phyloP scores from a whole-genome alignment of 768 basidiomycete species.

The Trichaptum fuscoviolaceum region DNA sequence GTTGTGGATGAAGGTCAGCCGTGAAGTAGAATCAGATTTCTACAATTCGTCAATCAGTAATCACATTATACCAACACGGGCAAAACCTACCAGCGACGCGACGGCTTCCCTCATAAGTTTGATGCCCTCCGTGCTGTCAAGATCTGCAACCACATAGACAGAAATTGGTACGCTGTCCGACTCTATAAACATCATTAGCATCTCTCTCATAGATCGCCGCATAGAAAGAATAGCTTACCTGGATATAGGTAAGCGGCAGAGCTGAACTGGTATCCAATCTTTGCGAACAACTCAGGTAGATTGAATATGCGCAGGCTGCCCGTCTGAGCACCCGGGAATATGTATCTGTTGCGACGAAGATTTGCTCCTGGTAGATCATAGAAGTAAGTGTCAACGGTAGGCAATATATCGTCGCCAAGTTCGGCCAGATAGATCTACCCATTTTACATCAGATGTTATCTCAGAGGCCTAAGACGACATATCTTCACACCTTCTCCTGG shows the following conservation, averaged over 20 bases:
- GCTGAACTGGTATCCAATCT: slow-evolving; percentile 37
- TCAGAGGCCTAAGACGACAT: not conserved
- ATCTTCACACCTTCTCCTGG: slow-evolving; percentile 58
- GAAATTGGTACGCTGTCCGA: slow-evolving; percentile 35
- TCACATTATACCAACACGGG: slow-evolving; percentile 6
- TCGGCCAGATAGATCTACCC: slow-evolving; percentile 51
- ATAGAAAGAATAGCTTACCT: slow-evolving; percentile 32
- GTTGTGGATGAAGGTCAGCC: slow-evolving; percentile 77
- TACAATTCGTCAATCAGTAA: slow-evolving; percentile 19
- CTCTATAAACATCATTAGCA: slow-evolving; percentile 17
- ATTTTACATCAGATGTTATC: slow-evolving; percentile 4
- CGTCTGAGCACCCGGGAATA: slow-evolving; percentile 49
- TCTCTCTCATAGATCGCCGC: not conserved
- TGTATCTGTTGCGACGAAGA: slow-evolving; percentile 67
- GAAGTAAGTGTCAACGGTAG: slow-evolving; percentile 68
- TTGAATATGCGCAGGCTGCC: slow-evolving; percentile 48
- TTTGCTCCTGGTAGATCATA: slow-evolving; percentile 80
- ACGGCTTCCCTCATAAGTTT: slow-evolving; percentile 62
- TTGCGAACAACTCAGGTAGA: slow-evolving; percentile 47
- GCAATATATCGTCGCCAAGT: slow-evolving; percentile 47
- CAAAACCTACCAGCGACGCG: slow-evolving; percentile 48
- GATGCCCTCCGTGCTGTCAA: slow-evolving; percentile 59
- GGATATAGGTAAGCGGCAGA: slow-evolving; percentile 58
- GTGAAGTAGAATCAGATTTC: slow-evolving; percentile 42
- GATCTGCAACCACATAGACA: slow-evolving; percentile 68